Base-by-base conservation (phyloP, 2,329 filamentous ascomycete species). In the Phialophora verrucosa region DNA sequence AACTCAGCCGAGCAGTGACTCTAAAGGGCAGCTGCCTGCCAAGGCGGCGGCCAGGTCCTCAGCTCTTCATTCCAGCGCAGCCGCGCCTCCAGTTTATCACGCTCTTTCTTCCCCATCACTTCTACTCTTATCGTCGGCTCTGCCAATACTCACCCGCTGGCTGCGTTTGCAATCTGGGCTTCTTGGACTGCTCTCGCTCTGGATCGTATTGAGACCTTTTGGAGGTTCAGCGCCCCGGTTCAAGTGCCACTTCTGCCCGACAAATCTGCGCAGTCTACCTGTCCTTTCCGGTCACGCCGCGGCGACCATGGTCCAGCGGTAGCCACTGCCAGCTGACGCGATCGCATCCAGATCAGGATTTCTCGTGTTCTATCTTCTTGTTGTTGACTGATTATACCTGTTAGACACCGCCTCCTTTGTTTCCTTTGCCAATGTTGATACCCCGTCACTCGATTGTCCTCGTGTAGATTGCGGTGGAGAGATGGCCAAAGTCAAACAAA, bases 401-500 rank as follows among this genome's bases (percentile, higher is more conserved):
- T n/a, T 53, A 59, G 44, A 50, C 44, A 47, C 51, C 42, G 29
- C 35, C 32, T 35, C 20, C 49, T 20, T 57, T 57, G n/a, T 44
- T 55, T 35, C 53, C 29, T 53, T 59, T 60, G 29, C 54, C 49
- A 44, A 69, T 69, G 67, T 64, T 59, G 53, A 47, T 35, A 7
- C 53, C 53, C 38, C 38, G n/a, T 57, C 61, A 31, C 53, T 57
- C 55, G 35, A 47, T 61, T 66, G 35, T 64, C 20, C 42, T 51
- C 32, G 57, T 66, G 68, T 70, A 70, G 65, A 57, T 51, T 60
- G 63, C 38, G 57, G 50, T 27, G 44, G 42, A 38, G 29, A 55
- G 35, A 70, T 70, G 68, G 65, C 61, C 29, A 65, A 56, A 59
- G 63, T 61, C 51, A 70, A 66, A 51, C 59, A 64, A 29, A 66